phyloP scores from a whole-genome alignment of 169 alveolate genomes.

The Blepharisma undulans region DNA sequence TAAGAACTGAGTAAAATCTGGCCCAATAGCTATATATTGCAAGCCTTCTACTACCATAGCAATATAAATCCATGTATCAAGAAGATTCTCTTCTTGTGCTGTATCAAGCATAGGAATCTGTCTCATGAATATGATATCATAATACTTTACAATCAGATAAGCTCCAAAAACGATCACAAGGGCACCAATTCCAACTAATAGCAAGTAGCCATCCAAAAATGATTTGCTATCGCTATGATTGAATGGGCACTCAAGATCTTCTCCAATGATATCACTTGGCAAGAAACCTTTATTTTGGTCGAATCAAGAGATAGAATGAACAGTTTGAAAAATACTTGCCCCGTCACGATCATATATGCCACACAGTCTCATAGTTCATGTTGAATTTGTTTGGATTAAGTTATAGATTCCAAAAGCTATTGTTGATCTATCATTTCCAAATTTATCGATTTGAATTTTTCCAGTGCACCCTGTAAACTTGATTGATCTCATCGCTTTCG shows the following conservation, averaged over 20 bases:
- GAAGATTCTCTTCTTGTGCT: background rate
- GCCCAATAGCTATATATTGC: background rate
- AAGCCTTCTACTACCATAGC: background rate
- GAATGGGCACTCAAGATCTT: background rate
- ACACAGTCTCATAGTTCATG: background rate
- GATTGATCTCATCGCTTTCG: background rate
- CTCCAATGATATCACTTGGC: background rate
- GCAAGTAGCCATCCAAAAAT: background rate
- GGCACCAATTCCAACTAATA: background rate
- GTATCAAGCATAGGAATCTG: background rate
- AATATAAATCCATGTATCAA: background rate
- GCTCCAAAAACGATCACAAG: background rate
- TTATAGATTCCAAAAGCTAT: background rate
- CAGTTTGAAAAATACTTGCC: background rate
- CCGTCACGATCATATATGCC: background rate
- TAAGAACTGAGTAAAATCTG: background rate
- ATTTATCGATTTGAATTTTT: background rate
- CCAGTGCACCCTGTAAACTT: conserved; percentile 18
- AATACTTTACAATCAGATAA: background rate
- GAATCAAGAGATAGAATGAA: background rate
- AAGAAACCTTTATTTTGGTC: background rate
- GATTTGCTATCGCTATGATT: background rate
- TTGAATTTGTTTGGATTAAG: background rate
- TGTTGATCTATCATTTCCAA: conserved; percentile 13
- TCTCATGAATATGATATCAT: background rate